Percentiles rank a stretch among this genome's conserved stretches.
phyloP scores from a whole-genome alignment of 768 basidiomycete species.

The Mrakia blollopis region DNA sequence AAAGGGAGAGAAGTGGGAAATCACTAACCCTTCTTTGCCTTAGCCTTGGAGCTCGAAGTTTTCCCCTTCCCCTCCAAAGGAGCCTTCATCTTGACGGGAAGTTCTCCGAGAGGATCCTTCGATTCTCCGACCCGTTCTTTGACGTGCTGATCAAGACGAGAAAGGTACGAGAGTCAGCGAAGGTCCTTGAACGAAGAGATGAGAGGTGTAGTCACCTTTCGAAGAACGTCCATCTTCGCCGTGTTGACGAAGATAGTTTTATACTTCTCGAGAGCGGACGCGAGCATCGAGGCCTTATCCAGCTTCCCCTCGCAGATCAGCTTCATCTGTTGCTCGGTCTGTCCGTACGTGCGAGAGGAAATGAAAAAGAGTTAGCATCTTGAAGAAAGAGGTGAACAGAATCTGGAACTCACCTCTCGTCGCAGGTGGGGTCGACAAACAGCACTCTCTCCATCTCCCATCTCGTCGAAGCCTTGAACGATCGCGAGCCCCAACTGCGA shows the following conservation, averaged over 20 bases:
- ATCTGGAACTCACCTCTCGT: conserved; percentile 62
- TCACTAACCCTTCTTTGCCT: too few relatives aligned
- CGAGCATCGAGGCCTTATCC: conserved; percentile 55
- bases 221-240: conserved; percentile 47
- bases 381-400: neutral
- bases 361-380: neutral
- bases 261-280: conserved; percentile 56
- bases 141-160: too few relatives aligned
- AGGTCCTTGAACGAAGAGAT: too few relatives aligned
- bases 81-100: too few relatives aligned
- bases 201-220: too few relatives aligned
- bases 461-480: conserved; percentile 86
- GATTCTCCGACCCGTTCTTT: too few relatives aligned
- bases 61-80: too few relatives aligned
- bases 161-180: too few relatives aligned
- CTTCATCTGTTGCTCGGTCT: conserved; percentile 94
- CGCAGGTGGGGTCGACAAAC: conserved; percentile 87
- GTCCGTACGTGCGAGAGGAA: neutral
- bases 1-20: too few relatives aligned
- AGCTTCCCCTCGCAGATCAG: conserved; percentile 94
- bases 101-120: too few relatives aligned
- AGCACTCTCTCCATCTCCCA: conserved; percentile 75
- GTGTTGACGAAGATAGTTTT: conserved; percentile 70
- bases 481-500: conserved; percentile 91
- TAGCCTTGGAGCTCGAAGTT: too few relatives aligned